Evolutionary conservation across 331 rosid species (phyloP).

Genomic region (Spiraea crenata): DNA sequence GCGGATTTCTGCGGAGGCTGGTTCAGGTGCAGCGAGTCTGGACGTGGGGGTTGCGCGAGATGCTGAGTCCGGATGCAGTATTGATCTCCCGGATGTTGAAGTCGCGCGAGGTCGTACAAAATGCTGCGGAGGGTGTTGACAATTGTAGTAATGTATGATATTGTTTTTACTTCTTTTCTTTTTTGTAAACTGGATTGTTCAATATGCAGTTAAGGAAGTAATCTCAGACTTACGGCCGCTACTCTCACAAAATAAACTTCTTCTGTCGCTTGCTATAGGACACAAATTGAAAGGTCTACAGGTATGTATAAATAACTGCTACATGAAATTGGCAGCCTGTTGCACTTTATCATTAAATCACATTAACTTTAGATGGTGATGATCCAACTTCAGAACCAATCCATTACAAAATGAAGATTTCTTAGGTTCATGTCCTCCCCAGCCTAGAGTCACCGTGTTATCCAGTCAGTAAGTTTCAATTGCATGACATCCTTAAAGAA

Average conservation of each 20-base stretch:
- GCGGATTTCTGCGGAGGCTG: too few species aligned
- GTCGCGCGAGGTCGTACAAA: too few species aligned
- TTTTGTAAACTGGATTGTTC: not conserved
- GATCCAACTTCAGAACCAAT: not conserved
- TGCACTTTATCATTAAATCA: not conserved
- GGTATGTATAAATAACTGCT: constrained; percentile 10
- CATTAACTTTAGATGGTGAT: not conserved
- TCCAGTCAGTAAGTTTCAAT: not conserved
- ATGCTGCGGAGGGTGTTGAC: too few species aligned
- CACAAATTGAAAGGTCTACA: constrained; percentile 27
- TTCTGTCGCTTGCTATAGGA: constrained; percentile 31
- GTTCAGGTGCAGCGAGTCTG: too few species aligned
- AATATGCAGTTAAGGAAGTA: constrained; percentile 27
- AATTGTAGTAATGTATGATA: not conserved
- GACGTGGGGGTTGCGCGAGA: too few species aligned
- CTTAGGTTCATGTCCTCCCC: not conserved
- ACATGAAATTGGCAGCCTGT: not conserved
- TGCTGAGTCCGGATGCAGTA: too few species aligned
- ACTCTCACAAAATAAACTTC: constrained; percentile 28
- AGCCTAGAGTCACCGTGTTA: not conserved
- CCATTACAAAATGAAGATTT: not conserved
- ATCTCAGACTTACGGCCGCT: constrained; percentile 27
- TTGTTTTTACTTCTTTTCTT: not conserved
- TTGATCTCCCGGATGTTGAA: too few species aligned
- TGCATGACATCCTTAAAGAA: not conserved